Conservation (phyloP, 331 rosid species). For the Rosa hybrid region DNA sequence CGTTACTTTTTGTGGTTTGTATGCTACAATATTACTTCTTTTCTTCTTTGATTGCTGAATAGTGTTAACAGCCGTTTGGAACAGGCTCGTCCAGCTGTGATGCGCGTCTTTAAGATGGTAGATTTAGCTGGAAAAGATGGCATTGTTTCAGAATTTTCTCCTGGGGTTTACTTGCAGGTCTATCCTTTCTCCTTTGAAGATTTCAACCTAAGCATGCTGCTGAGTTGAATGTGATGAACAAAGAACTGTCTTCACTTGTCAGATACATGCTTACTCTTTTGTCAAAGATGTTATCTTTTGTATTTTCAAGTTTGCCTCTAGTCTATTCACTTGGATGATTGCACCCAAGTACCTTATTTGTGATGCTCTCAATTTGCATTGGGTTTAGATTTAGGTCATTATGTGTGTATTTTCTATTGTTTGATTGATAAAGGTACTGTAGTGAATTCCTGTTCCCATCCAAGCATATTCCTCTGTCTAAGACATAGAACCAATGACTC, state of each 20-base stretch:
- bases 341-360: too few relatives aligned
- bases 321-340: too few relatives aligned
- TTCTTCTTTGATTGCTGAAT: slow-evolving; percentile 13
- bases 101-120: slow-evolving; percentile 61
- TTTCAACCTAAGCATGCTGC: slow-evolving; percentile 4
- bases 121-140: slow-evolving; percentile 89
- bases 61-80: slow-evolving; percentile 24
- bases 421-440: too few relatives aligned
- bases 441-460: not conserved
- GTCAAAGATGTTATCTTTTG: too few relatives aligned
- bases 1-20: not conserved
- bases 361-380: too few relatives aligned
- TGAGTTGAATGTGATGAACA: too few relatives aligned
- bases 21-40: slow-evolving; percentile 10
- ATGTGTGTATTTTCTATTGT: too few relatives aligned
- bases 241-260: too few relatives aligned
- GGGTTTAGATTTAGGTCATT: too few relatives aligned
- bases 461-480: not conserved
- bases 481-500: not conserved
- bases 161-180: slow-evolving; percentile 95
- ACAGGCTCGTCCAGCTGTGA: slow-evolving; percentile 92
- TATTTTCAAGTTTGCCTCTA: too few relatives aligned
- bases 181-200: slow-evolving; percentile 14
- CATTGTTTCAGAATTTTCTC: slow-evolving; percentile 80
- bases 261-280: not conserved